Percentiles rank a stretch among this genome's conserved stretches.
These are phyloP conservation scores for Exobasidium cylindrosporum DNA, from an alignment of 1,284 basidiomycete species.

Conservation along the genomic window DNA sequence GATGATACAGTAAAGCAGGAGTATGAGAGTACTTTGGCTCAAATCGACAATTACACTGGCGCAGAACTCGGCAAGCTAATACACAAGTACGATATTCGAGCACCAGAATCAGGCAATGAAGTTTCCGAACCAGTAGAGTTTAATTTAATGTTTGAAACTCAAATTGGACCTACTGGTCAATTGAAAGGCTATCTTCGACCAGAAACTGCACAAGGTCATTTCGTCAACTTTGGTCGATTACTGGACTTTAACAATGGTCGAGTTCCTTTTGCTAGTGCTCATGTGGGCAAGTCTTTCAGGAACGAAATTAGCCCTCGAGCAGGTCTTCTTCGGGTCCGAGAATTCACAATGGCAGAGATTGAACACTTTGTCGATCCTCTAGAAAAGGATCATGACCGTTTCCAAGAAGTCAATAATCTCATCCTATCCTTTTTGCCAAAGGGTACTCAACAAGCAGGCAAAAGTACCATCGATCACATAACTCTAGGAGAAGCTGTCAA, in stretches of 20 bases:
- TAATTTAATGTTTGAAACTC: slow-evolving; percentile 97
- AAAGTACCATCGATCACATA: slow-evolving; percentile 67
- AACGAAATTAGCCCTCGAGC: slow-evolving; percentile 98
- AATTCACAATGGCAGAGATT: slow-evolving; percentile 99
- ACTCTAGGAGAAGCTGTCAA: slow-evolving; percentile 85
- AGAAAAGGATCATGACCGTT: slow-evolving; percentile 83
- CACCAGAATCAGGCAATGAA: slow-evolving; percentile 89
- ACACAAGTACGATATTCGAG: slow-evolving; percentile 75
- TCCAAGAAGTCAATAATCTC: slow-evolving; percentile 75
- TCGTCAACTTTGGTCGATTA: slow-evolving; percentile 95
- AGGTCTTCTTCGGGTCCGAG: slow-evolving; percentile 90
- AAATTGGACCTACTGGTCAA: slow-evolving; percentile 95
- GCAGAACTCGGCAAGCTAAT: slow-evolving; percentile 84
- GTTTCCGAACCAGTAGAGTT: slow-evolving; percentile 90
- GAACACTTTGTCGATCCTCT: slow-evolving; percentile 97
- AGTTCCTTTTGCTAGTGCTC: slow-evolving; percentile 93
- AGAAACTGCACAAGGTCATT: slow-evolving; percentile 98
- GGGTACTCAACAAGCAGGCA: slow-evolving; percentile 74
- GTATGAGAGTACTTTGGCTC: slow-evolving; percentile 77
- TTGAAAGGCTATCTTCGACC: slow-evolving; percentile 95
- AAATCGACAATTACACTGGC: slow-evolving; percentile 95
- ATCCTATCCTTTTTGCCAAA: slow-evolving; percentile 77
- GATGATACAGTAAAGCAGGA: slow-evolving; percentile 72
- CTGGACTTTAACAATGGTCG: slow-evolving; percentile 98
- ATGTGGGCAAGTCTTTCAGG: slow-evolving; percentile 92